phyloP scores from a whole-genome alignment of 306 rosid species.

The Fragaria ananassa region DNA sequence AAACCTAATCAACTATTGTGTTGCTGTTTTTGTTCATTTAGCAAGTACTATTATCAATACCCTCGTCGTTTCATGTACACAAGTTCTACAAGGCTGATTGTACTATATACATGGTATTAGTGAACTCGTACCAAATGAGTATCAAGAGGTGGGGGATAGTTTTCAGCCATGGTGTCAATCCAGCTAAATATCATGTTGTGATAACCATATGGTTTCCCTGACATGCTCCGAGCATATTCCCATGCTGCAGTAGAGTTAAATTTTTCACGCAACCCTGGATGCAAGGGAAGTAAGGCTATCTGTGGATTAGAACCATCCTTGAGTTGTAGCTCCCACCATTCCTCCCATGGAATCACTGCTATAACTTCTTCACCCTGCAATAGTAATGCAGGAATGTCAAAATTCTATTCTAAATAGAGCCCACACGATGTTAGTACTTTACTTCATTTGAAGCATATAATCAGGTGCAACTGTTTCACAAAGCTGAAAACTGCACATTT shows the following conservation, averaged over 20 bases:
- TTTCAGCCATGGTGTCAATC: slow-evolving; percentile 93
- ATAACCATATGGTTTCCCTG: slow-evolving; percentile 98
- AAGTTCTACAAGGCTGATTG: slow-evolving; percentile 11
- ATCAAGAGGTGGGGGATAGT: slow-evolving; percentile 99
- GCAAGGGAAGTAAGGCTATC: slow-evolving; percentile 91
- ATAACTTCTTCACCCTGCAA: slow-evolving; percentile 93
- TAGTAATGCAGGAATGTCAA: background rate
- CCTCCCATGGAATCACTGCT: slow-evolving; percentile 87
- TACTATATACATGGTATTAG: background rate
- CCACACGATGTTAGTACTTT: background rate
- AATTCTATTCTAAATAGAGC: background rate
- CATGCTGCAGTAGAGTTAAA: slow-evolving; percentile 90
- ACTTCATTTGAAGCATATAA: background rate
- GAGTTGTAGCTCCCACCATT: slow-evolving; percentile 89
- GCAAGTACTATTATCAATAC: background rate
- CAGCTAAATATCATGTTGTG: slow-evolving; percentile 99
- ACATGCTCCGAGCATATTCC: slow-evolving; percentile 91
- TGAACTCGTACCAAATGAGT: slow-evolving; percentile 79
- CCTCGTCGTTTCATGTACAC: slow-evolving; percentile 5
- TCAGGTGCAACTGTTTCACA: background rate
- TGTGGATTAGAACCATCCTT: slow-evolving; percentile 91
- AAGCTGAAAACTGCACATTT: background rate
- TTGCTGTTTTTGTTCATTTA: background rate
- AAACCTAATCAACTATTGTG: background rate
- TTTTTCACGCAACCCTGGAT: slow-evolving; percentile 66